Conservation (phyloP, 345 rosid genomes). For the Mangifera indica region DNA sequence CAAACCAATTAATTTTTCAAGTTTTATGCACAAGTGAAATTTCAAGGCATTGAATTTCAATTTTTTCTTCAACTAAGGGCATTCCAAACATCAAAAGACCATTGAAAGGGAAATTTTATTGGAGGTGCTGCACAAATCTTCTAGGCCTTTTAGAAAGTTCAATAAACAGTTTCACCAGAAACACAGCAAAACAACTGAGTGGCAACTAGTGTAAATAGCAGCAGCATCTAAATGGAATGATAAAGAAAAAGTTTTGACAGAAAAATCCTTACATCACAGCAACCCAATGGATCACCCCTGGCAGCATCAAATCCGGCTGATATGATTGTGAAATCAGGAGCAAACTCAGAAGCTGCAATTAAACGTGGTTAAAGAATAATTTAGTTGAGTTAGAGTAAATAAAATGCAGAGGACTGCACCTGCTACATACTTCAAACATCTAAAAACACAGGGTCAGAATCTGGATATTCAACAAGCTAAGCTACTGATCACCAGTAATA, state of each 20-base stretch:
- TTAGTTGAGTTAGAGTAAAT: constrained; percentile 7
- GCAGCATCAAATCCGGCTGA: constrained; percentile 99
- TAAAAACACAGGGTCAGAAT: neutral
- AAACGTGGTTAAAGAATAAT: constrained; percentile 14
- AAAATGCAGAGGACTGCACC: neutral
- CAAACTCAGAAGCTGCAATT: constrained; percentile 76
- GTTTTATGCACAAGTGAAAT: neutral
- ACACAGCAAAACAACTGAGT: neutral
- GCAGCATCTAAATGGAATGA: neutral
- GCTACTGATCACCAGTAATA: neutral
- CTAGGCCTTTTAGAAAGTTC: neutral
- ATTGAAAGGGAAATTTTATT: neutral
- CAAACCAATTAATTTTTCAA: neutral
- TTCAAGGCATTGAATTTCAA: constrained; percentile 6
- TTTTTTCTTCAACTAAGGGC: neutral
- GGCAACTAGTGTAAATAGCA: neutral
- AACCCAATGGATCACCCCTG: constrained; percentile 94
- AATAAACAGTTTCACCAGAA: neutral
- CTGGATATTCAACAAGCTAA: neutral
- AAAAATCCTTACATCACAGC: constrained; percentile 79
- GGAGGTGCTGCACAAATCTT: constrained; percentile 3
- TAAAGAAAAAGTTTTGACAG: neutral
- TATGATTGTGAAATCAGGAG: constrained; percentile 90
- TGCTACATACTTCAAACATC: neutral
- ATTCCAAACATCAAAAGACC: neutral